A percentile compares a stretch with the other conserved stretches of the same genome.
These are phyloP conservation scores for Tuctoria greenei DNA, from an alignment of 176 grass and related monocot species.

Conservation along the genomic window DNA sequence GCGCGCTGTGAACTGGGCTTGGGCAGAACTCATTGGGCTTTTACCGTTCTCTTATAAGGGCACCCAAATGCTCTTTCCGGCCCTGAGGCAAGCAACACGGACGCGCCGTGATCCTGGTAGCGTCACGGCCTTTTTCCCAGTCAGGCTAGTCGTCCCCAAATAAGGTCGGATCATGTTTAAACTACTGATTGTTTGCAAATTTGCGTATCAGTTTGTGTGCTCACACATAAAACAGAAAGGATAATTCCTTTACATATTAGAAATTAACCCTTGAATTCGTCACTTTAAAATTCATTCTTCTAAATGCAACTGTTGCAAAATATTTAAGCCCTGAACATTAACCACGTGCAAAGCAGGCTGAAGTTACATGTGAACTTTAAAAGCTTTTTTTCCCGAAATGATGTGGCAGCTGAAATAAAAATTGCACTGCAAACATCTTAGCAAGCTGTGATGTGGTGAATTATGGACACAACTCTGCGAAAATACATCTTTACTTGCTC, in stretches of 20 bases:
- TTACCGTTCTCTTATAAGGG: neutral
- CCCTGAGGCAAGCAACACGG: too few relatives aligned
- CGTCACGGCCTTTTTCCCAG: too few relatives aligned
- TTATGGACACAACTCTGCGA: constrained; percentile 4
- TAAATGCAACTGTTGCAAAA: neutral
- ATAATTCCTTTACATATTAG: neutral
- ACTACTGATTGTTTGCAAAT: neutral
- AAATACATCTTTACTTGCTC: neutral
- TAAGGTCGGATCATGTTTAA: neutral
- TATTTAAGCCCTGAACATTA: neutral
- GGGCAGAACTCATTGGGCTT: neutral
- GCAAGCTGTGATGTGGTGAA: neutral
- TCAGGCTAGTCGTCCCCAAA: too few relatives aligned
- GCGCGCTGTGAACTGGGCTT: neutral
- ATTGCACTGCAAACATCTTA: neutral
- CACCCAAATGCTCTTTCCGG: neutral
- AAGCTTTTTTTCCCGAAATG: neutral
- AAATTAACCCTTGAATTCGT: neutral
- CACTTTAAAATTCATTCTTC: neutral
- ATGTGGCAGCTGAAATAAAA: neutral
- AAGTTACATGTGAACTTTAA: neutral
- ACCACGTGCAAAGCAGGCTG: neutral
- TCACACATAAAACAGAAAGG: too few relatives aligned
- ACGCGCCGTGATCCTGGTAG: too few relatives aligned
- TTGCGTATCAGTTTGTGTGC: neutral